Percentiles rank a stretch among this genome's conserved stretches.
phyloP scores from a whole-genome alignment of 2,329 filamentous ascomycete species.

The Knufia fluminis region DNA sequence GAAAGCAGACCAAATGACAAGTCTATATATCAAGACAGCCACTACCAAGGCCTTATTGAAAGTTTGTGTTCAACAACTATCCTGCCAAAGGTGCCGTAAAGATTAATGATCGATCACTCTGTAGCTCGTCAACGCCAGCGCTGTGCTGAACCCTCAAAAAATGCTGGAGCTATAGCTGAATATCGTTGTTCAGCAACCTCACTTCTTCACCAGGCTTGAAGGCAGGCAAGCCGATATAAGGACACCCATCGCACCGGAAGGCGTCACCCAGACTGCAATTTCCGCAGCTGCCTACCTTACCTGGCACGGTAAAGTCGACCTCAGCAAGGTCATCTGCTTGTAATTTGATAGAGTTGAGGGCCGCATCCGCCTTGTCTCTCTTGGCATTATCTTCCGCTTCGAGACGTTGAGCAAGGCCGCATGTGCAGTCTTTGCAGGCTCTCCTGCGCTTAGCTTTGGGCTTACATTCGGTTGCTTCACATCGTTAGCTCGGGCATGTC shows the following conservation, averaged over 20 bases:
- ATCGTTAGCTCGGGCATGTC: constrained; percentile 21
- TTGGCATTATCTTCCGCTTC: constrained; percentile 72
- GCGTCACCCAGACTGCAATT: constrained; percentile 71
- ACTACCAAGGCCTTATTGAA: too few species aligned
- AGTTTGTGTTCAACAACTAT: too few species aligned
- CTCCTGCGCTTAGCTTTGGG: constrained; percentile 81
- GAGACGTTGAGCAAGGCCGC: constrained; percentile 76
- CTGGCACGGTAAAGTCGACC: constrained; percentile 94
- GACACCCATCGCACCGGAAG: constrained; percentile 55
- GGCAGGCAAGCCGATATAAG: constrained; percentile 83
- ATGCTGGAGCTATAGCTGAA: constrained; percentile 54
- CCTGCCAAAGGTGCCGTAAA: too few species aligned
- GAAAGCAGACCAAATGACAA: too few species aligned
- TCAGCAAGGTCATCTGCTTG: constrained; percentile 72
- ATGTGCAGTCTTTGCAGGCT: constrained; percentile 97
- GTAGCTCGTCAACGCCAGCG: not conserved
- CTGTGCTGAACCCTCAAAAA: not conserved
- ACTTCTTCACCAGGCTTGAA: constrained; percentile 98
- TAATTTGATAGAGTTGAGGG: constrained; percentile 51
- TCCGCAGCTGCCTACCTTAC: constrained; percentile 88
- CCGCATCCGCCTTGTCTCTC: constrained; percentile 54
- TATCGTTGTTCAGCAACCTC: constrained; percentile 65
- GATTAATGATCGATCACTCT: too few species aligned
- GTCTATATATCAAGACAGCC: too few species aligned
- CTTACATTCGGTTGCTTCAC: constrained; percentile 68